Evolutionary conservation across 2,329 filamentous ascomycete species (phyloP).

Genomic region (Sclerotinia borealis): DNA sequence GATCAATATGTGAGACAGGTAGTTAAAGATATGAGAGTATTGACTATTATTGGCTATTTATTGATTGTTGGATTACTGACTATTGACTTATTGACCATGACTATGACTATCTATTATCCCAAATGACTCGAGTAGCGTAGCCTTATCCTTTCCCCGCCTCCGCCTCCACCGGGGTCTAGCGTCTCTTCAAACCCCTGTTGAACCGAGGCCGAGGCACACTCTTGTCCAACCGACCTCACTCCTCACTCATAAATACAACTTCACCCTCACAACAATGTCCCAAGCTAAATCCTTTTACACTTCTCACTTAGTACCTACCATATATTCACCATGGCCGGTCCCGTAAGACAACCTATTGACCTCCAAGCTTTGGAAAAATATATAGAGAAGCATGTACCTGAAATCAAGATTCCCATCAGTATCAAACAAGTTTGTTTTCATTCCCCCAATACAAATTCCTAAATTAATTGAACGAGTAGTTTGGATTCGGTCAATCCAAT

Average conservation of each 20-base stretch:
- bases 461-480: conserved; percentile 46
- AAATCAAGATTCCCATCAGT: conserved; percentile 75
- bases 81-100: too few relatives aligned
- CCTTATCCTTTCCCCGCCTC: background rate
- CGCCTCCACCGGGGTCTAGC: conserved; percentile 4
- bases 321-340: conserved; percentile 64
- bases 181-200: conserved; percentile 1
- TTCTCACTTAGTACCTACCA: background rate
- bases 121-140: too few relatives aligned
- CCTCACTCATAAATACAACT: background rate
- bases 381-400: conserved; percentile 69
- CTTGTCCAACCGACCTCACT: background rate
- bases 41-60: background rate
- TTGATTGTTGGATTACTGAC: too few relatives aligned
- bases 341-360: conserved; percentile 86
- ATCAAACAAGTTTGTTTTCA: conserved; percentile 69
- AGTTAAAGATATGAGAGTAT: background rate
- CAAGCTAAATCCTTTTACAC: background rate
- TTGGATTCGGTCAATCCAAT: conserved; percentile 95
- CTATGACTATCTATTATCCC: too few relatives aligned
- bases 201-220: conserved; percentile 10
- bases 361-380: conserved; percentile 72
- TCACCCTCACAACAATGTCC: background rate
- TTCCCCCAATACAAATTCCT: background rate
- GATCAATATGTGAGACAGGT: background rate